Evolutionary conservation across 768 basidiomycete genomes (phyloP), one percentile per base, ranked within the genome.

Genomic region (Kwoniella sp.): DNA sequence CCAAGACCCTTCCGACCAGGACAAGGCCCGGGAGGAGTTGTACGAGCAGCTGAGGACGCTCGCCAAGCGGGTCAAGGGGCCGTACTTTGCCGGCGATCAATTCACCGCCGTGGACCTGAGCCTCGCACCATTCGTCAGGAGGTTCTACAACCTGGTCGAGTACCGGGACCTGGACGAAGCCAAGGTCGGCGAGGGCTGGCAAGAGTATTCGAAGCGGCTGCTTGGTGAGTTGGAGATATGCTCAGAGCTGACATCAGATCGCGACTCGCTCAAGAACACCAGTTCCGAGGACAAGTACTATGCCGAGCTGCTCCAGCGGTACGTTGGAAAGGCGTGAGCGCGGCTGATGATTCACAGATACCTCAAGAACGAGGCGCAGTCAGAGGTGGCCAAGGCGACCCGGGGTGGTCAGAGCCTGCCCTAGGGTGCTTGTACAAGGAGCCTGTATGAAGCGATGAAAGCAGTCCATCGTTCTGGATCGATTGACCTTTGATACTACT

Each of bases 71-170:
- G 69, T 74, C 46, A 76, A 71, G 34, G 82, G 80, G 4, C 81
- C 81, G 11, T 84, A 79, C 62, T 85, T 83, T 67, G 64, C 78
- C 22, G 83, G 83, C 15, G 76, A 80, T 20, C 71, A 80, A 34
- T 80, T 82, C 59, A 75, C 78, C 33, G 63, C 81, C 33, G 80
- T 80, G 5, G 84, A 84, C 60, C 68, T 79, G 27, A 78, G 77
- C 1, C 69, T 82, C 20, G 83, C 80, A 25, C 83, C 84, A 20
- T 85, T 86, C 84, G 67, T 89, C 2, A 83, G 81, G 67, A 78
- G 88, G 37, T 81, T 85, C 22, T 79, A 74, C 31, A 80, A 82
- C 38, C 38, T 82, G 19, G 65, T 69, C 20, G 78, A 82, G 59
- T 73, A 83, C 58, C 71, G 83, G 25, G 79, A 76, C 4, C 83